These are phyloP conservation scores for Stephanodiscus triporus DNA, from an alignment of 108 stramenopile species.

Conservation along the genomic window DNA sequence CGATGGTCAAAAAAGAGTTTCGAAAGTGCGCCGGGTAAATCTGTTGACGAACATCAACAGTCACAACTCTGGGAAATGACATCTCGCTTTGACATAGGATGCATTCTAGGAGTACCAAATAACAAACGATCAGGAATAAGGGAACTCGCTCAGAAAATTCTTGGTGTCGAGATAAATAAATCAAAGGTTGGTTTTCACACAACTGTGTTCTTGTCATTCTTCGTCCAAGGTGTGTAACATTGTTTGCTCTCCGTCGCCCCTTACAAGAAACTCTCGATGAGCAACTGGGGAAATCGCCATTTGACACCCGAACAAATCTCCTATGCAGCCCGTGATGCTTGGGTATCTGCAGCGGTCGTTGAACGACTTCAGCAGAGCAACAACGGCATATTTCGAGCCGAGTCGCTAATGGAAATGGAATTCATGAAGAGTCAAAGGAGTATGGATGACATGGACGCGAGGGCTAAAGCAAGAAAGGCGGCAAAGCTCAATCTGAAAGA, in stretches of 20 bases:
- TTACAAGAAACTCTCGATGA: conserved; percentile 44
- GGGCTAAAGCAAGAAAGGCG: conserved; percentile 32
- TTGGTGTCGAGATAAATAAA: conserved; percentile 67
- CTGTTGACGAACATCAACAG: not conserved
- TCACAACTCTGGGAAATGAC: conserved; percentile 45
- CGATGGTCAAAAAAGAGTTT: conserved; percentile 22
- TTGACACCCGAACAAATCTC: conserved; percentile 60
- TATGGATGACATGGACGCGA: conserved; percentile 42
- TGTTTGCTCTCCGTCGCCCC: not conserved
- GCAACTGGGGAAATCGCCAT: conserved; percentile 64
- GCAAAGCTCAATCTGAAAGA: conserved; percentile 36
- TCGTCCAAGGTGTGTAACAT: not conserved
- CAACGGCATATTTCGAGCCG: conserved; percentile 37
- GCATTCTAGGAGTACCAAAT: conserved; percentile 31
- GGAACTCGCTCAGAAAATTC: conserved; percentile 41
- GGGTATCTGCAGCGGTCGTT: conserved; percentile 73
- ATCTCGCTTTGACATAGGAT: conserved; percentile 66
- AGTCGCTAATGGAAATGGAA: conserved; percentile 39
- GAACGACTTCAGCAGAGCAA: conserved; percentile 40
- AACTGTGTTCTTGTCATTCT: conserved; percentile 1
- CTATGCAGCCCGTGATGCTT: conserved; percentile 85
- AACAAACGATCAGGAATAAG: conserved; percentile 49
- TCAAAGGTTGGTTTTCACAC: conserved; percentile 4
- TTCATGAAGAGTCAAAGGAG: conserved; percentile 38
- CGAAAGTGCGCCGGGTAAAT: not conserved